Percentiles rank a stretch among this genome's conserved stretches.
phyloP scores from a whole-genome alignment of 1,284 basidiomycete genomes.

The Austroboletus olivaceoglutinosus region DNA sequence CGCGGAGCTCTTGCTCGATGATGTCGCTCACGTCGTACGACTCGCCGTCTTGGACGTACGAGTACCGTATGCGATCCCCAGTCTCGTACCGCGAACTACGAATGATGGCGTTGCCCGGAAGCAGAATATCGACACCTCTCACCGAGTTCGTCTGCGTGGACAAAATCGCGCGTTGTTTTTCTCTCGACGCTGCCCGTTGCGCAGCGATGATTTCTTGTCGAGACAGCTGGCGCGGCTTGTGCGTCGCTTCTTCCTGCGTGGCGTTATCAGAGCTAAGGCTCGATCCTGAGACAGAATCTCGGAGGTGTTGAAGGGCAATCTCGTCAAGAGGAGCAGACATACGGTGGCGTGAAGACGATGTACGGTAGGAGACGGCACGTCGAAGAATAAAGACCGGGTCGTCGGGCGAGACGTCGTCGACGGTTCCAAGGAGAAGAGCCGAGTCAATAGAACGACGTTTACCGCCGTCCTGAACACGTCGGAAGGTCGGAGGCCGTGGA shows the following conservation, averaged over 20 bases:
- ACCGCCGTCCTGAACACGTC: slow-evolving; percentile 51
- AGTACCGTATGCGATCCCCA: slow-evolving; percentile 81
- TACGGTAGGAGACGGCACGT: slow-evolving; percentile 69
- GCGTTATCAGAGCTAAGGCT: slow-evolving; percentile 45
- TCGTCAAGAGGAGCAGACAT: slow-evolving; percentile 74
- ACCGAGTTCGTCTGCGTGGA: slow-evolving; percentile 81
- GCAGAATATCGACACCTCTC: slow-evolving; percentile 82
- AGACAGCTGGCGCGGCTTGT: slow-evolving; percentile 49
- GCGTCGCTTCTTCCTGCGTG: slow-evolving; percentile 21
- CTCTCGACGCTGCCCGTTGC: slow-evolving; percentile 79
- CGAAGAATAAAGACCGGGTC: slow-evolving; percentile 91
- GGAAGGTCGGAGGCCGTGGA: slow-evolving; percentile 69
- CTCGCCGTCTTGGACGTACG: slow-evolving; percentile 87
- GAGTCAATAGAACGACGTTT: slow-evolving; percentile 91
- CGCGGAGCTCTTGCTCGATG: slow-evolving; percentile 81
- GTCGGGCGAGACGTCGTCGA: slow-evolving; percentile 73
- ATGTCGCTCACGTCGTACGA: slow-evolving; percentile 91
- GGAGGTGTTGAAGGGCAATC: slow-evolving; percentile 66
- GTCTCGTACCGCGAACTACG: slow-evolving; percentile 74
- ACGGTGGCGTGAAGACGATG: slow-evolving; percentile 61
- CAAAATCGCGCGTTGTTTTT: slow-evolving; percentile 83
- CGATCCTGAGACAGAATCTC: slow-evolving; percentile 58
- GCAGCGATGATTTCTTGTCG: slow-evolving; percentile 91
- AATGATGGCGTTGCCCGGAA: slow-evolving; percentile 82
- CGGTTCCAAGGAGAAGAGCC: slow-evolving; percentile 61